These are phyloP conservation scores for Arabidopsis lyrata DNA, from an alignment of 441 rosid genomes.

Conservation along the genomic window DNA sequence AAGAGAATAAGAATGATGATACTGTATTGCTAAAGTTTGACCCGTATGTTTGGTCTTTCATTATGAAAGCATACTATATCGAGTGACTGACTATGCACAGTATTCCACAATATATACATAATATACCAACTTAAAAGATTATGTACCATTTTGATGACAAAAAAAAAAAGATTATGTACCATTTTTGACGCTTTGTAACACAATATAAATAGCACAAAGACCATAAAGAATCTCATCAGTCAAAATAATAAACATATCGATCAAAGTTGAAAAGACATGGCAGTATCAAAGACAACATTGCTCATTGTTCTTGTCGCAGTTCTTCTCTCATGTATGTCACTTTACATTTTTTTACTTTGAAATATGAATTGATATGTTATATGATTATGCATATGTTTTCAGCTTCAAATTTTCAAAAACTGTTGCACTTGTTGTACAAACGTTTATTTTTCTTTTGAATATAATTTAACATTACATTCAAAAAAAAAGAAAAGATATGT, in stretches of 20 bases:
- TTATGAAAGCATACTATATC: not conserved
- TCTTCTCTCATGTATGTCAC: slow-evolving; percentile 5
- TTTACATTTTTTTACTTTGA: not conserved
- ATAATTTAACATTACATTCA: no score
- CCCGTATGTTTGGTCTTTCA: not conserved
- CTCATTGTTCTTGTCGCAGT: not conserved
- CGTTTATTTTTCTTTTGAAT: no score
- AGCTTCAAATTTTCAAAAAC: no score
- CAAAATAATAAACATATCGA: not conserved
- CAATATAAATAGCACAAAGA: not conserved
- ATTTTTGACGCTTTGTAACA: not conserved
- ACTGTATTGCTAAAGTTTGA: not conserved
- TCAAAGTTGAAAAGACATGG: slow-evolving; percentile 16
- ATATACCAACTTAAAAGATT: not conserved
- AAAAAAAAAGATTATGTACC: not conserved
- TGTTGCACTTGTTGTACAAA: no score
- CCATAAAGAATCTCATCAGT: not conserved
- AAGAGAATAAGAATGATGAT: not conserved
- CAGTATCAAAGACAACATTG: slow-evolving; percentile 11
- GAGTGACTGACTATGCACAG: not conserved
- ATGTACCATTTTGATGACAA: not conserved
- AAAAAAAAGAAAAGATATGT: no score
- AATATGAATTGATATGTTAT: not conserved
- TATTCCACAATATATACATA: not conserved
- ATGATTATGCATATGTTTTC: no score